Percentiles rank a stretch among this genome's conserved stretches.
These are phyloP conservation scores for Trypanosoma vivax DNA, from an alignment of 208 protist species.

Conservation along the genomic window DNA sequence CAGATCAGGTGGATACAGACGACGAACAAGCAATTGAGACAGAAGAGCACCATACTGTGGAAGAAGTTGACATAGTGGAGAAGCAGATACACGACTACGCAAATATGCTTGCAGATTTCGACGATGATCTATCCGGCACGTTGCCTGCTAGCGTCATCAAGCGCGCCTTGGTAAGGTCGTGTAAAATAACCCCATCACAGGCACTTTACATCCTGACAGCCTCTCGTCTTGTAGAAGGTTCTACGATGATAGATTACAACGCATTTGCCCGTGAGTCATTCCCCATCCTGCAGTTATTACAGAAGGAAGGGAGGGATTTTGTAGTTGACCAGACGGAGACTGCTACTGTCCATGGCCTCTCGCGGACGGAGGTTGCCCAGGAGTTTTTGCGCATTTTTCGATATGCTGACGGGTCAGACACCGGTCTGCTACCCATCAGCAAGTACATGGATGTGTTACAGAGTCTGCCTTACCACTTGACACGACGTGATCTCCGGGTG, in stretches of 20 bases:
- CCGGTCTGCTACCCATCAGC: conserved; percentile 47
- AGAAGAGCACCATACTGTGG: conserved; percentile 25
- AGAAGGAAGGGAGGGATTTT: conserved; percentile 56
- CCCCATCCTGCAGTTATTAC: conserved; percentile 67
- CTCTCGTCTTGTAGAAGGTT: conserved; percentile 32
- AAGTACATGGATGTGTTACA: conserved; percentile 53
- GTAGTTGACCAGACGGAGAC: conserved; percentile 23
- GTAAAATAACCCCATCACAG: conserved; percentile 56
- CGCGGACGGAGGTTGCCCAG: conserved; percentile 65
- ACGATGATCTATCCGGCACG: conserved; percentile 31
- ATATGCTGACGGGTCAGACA: conserved; percentile 46
- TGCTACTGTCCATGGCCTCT: conserved; percentile 79
- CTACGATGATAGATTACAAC: conserved; percentile 63
- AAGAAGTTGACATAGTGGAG: conserved; percentile 23
- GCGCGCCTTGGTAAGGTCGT: conserved; percentile 41
- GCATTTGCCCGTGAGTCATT: conserved; percentile 46
- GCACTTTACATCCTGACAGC: conserved; percentile 78
- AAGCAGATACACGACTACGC: conserved; percentile 35
- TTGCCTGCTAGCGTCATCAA: conserved; percentile 45
- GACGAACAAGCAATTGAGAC: no score
- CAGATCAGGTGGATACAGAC: no score
- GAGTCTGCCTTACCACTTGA: conserved; percentile 78
- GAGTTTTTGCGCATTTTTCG: conserved; percentile 74
- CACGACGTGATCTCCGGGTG: conserved; percentile 66
- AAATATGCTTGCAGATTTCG: conserved; percentile 45